Conservation (phyloP, 257 asterid genomes). For the Haberlea rhodopensis region DNA sequence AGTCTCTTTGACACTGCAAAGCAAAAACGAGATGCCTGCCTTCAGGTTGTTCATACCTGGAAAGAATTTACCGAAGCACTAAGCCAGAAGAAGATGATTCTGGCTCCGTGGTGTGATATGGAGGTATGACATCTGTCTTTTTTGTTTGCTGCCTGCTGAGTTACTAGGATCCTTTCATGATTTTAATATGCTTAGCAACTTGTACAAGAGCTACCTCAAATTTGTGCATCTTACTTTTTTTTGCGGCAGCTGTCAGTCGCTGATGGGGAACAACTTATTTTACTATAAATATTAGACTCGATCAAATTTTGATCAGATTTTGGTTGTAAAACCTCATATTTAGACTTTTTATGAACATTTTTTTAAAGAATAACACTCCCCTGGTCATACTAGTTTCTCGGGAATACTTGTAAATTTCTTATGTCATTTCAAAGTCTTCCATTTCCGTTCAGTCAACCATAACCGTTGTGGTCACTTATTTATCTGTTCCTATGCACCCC, state of each 20-base stretch:
- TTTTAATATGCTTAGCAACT: not conserved
- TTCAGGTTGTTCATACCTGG: slow-evolving; percentile 69
- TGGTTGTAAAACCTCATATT: not conserved
- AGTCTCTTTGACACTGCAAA: slow-evolving; percentile 69
- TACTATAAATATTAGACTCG: not conserved
- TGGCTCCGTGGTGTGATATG: slow-evolving; percentile 96
- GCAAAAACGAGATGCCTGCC: slow-evolving; percentile 73
- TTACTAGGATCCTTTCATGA: not conserved
- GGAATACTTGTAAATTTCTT: not conserved
- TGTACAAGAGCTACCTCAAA: not conserved
- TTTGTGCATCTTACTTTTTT: not conserved
- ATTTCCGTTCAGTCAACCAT: not conserved
- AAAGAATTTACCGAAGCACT: slow-evolving; percentile 77
- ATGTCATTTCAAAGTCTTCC: not conserved
- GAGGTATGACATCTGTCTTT: slow-evolving; percentile 49
- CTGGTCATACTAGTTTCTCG: not conserved
- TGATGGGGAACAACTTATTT: not conserved
- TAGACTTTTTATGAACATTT: too few species aligned
- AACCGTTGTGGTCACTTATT: not conserved
- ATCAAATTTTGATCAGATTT: not conserved
- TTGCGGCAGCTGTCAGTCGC: not conserved
- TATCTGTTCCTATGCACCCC: not conserved
- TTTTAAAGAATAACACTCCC: not conserved
- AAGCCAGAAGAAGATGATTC: slow-evolving; percentile 72
- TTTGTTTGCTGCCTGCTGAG: slow-evolving; percentile 35